Conservation (phyloP, 306 rosid species). For the Luffa acutangula region DNA sequence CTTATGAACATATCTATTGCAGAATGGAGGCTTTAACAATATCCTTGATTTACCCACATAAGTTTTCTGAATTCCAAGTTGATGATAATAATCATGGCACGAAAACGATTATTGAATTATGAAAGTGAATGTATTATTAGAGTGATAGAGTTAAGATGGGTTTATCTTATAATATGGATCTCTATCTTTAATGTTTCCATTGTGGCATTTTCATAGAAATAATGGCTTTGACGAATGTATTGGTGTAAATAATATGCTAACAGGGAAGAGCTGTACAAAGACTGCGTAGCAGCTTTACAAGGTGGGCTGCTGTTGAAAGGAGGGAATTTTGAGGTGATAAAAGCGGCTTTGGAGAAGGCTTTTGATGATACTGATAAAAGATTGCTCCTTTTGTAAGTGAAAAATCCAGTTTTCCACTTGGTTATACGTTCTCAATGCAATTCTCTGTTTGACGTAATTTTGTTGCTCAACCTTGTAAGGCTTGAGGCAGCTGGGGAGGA, state of each 20-base stretch:
- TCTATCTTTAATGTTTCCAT: background rate
- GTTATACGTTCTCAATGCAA: slow-evolving; percentile 15
- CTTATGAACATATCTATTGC: background rate
- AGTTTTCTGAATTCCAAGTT: no score
- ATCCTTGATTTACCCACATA: background rate
- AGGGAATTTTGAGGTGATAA: slow-evolving; percentile 47
- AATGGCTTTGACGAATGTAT: slow-evolving; percentile 17
- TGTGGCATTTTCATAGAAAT: background rate
- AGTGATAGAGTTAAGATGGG: background rate
- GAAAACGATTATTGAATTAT: background rate
- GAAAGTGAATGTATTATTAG: background rate
- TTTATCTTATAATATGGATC: background rate
- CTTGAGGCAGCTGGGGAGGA: slow-evolving; percentile 61
- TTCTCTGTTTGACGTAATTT: slow-evolving; percentile 25
- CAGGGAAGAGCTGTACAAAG: slow-evolving; percentile 93
- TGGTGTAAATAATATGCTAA: background rate
- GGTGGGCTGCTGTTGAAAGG: slow-evolving; percentile 57
- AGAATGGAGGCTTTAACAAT: background rate
- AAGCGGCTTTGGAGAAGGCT: slow-evolving; percentile 57
- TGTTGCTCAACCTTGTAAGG: slow-evolving; percentile 58
- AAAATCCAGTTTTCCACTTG: background rate
- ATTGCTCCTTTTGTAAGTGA: slow-evolving; percentile 57
- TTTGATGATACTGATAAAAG: slow-evolving; percentile 55
- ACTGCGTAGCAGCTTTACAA: slow-evolving; percentile 63
- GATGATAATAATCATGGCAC: background rate